Conservation (phyloP, 2,329 filamentous ascomycete genomes). For the Pseudocercospora musae region DNA sequence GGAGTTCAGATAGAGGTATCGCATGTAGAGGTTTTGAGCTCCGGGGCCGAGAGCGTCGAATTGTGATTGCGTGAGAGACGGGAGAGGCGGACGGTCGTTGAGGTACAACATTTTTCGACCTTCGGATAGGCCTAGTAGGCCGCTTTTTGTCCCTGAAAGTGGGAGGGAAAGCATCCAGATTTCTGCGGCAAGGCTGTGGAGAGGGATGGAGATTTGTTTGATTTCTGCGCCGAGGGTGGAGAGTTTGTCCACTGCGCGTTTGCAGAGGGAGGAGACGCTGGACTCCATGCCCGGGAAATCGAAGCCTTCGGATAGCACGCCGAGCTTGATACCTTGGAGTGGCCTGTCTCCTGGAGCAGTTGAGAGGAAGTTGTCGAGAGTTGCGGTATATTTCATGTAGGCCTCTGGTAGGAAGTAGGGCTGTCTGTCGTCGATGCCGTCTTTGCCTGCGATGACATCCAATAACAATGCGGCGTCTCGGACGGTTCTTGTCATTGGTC, state of each 20-base stretch:
- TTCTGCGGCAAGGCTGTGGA: constrained; percentile 44
- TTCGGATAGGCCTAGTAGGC: constrained; percentile 10
- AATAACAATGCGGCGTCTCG: constrained; percentile 45
- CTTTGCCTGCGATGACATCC: constrained; percentile 47
- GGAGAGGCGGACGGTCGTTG: constrained; percentile 13
- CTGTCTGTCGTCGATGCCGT: constrained; percentile 45
- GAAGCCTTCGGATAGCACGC: constrained; percentile 46
- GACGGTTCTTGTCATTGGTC: constrained; percentile 45
- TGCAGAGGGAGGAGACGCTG: constrained; percentile 38
- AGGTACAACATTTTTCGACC: constrained; percentile 20
- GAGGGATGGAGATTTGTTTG: constrained; percentile 43
- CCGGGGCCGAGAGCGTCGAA: constrained; percentile 19
- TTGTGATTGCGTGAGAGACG: constrained; percentile 10
- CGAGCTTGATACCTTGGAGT: constrained; percentile 39
- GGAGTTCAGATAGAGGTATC: constrained; percentile 17
- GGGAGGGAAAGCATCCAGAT: constrained; percentile 41
- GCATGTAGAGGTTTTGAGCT: constrained; percentile 18
- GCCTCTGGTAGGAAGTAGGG: constrained; percentile 27
- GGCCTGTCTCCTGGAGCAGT: neutral
- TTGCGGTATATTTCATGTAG: constrained; percentile 29
- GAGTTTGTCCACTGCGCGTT: constrained; percentile 37
- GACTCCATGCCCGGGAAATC: constrained; percentile 36
- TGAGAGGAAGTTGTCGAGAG: constrained; percentile 27
- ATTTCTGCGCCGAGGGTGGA: constrained; percentile 42
- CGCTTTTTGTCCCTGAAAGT: constrained; percentile 11